A percentile compares a stretch with the other conserved stretches of the same genome.
Evolutionary conservation across 208 protist genomes (phyloP).

Genomic region (Wallacemonas sp.): DNA sequence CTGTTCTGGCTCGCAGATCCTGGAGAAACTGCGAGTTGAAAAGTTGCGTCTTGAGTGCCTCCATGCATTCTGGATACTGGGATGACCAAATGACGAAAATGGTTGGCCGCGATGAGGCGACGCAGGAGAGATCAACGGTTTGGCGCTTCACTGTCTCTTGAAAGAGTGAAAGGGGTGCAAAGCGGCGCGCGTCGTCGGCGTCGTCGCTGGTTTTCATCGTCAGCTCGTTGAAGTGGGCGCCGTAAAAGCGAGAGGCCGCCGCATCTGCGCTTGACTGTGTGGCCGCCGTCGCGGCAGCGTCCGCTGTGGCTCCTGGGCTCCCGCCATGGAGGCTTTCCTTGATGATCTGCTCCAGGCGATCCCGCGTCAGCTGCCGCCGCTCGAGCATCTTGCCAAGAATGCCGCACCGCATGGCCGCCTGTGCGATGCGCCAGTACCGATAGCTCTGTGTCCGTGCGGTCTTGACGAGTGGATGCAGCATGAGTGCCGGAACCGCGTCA

Average conservation of each 20-base stretch:
- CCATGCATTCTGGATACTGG: conserved; percentile 50
- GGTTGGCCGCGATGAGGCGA: conserved; percentile 60
- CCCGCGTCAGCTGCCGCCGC: conserved; percentile 49
- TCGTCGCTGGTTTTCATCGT: conserved; percentile 24
- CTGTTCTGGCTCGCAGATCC: conserved; percentile 25
- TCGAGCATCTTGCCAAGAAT: conserved; percentile 58
- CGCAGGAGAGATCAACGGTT: conserved; percentile 53
- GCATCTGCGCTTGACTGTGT: neutral
- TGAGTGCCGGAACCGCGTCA: conserved; percentile 59
- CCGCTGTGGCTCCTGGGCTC: neutral
- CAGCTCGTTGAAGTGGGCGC: conserved; percentile 33
- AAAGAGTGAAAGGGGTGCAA: conserved; percentile 42
- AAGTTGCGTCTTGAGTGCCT: conserved; percentile 60
- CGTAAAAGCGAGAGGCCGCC: conserved; percentile 24
- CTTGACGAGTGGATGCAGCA: conserved; percentile 63
- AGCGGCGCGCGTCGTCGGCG: conserved; percentile 20
- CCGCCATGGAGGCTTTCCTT: conserved; percentile 18
- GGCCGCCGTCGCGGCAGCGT: too few species aligned
- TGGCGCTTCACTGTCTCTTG: conserved; percentile 49
- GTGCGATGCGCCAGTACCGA: conserved; percentile 56
- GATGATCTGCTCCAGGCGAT: conserved; percentile 61
- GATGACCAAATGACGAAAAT: conserved; percentile 81
- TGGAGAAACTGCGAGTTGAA: conserved; percentile 50
- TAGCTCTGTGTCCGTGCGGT: conserved; percentile 44
- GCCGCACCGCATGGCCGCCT: conserved; percentile 75